Base-by-base conservation (phyloP, 2,329 filamentous ascomycete species). In the Colletotrichum spinosum region DNA sequence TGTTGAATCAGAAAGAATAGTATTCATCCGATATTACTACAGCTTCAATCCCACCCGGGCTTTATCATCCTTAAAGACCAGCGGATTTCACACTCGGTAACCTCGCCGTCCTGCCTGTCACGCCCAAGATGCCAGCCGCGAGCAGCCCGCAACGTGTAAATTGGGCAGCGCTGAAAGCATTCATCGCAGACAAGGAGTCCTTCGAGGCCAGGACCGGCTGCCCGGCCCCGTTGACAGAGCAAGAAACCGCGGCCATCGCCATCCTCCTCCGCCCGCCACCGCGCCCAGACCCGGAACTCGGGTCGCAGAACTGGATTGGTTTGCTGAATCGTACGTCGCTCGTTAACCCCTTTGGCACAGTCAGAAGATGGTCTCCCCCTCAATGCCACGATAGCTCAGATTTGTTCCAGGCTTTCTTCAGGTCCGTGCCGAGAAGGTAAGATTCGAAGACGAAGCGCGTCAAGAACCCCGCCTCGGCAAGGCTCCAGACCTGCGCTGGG, bases 151-250 rank as follows among this genome's bases (percentile, higher is more conserved):
- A 52, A 8, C 37, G 49, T 48, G 59, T 76, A 13, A 69, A 76
- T 13, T 81, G 77, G 74, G 66, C 68, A n/a, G 72, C 70, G 15
- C 69, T 83, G 56, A 77, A 76, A 54, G 71, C 69, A 13, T 84
- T 79, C 79, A 74, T 82, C 58, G 75, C 77, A 33, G 50, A 73
- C 17, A 79, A 84, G 54, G 80, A 81, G 60, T 70, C 72, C 2
- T 72, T 71, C 48, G 77, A 81, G 70, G 69, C 60, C 9, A 41
- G 69, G 7, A 67, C 74, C 41, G 73, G 72, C 7, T 39, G 67
- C 12, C 77, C 80, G 0, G 74, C 78, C 1, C 75, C 77, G 0
- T 70, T 85, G 37, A 76, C 77, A 0, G 72, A 74, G 5, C 67
- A 71, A 5, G 77, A 86, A 70, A 71, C 74, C 9, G 71, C 74